Evolutionary conservation across 345 rosid genomes (phyloP).

Genomic region (Acer yangbiense): DNA sequence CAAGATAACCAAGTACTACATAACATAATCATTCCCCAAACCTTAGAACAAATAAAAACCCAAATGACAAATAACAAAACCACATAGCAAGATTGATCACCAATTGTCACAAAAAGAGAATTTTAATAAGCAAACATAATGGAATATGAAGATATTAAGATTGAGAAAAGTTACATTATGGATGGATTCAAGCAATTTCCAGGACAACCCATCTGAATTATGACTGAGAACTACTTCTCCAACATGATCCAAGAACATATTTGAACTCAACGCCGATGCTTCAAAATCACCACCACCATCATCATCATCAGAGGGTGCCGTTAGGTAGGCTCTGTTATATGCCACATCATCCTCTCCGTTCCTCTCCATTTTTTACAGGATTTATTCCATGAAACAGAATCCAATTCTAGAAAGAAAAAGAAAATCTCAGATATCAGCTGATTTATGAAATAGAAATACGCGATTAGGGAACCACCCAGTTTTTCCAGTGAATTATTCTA

Average conservation of each 20-base stretch:
- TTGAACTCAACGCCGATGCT: conserved; percentile 35
- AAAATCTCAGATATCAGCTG: too few species aligned
- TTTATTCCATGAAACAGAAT: neutral
- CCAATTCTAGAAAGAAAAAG: too few species aligned
- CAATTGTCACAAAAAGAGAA: neutral
- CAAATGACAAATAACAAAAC: neutral
- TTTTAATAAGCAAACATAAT: neutral
- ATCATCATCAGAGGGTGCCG: conserved; percentile 23
- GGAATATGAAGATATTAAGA: neutral
- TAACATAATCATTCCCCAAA: neutral
- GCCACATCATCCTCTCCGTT: conserved; percentile 13
- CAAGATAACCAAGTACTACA: neutral
- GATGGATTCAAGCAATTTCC: conserved; percentile 56
- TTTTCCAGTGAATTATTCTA: too few species aligned
- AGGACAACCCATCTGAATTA: conserved; percentile 70
- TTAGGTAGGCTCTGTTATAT: conserved; percentile 20
- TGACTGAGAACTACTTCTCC: conserved; percentile 65
- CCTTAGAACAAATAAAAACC: neutral
- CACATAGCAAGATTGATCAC: neutral
- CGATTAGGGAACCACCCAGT: too few species aligned
- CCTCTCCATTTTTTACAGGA: conserved; percentile 22
- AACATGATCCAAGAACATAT: conserved; percentile 58
- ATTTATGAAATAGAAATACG: too few species aligned
- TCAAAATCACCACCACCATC: conserved; percentile 17
- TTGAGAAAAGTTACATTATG: conserved; percentile 44